Evolutionary conservation across 2,329 filamentous ascomycete genomes (phyloP), one percentile per base, ranked within the genome.

Genomic region (Alternaria dauci): DNA sequence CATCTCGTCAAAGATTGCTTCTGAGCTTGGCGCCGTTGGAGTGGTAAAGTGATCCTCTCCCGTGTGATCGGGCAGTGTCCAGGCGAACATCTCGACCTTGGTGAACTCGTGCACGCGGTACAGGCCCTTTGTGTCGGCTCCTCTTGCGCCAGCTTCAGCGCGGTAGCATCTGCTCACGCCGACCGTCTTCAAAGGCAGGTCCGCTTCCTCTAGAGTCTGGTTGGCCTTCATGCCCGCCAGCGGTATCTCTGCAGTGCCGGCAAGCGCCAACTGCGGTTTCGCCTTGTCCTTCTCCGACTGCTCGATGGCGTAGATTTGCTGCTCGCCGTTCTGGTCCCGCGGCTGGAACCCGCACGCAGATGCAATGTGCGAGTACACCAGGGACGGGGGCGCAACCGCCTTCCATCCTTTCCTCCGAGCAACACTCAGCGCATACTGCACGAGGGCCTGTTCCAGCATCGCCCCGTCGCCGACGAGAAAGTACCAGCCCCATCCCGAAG

Each of bases 81-180:
- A 99, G 0, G 91, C 93, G 76, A 99, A 98, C 84, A 99, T 89
- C 79, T 99, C 95, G 0, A 99, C 94, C 78, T 99, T 99, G 28
- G 93, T 97, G 80, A 99, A 99, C 80, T 99, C 95, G 80, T 99
- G 95, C 4, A 99, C 95, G 28, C 95, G 90, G 80, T 98, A 99
- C 2, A 99, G 82, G 5, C 95, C 95, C 80, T 97, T 97, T 2
- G 94, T 97, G 70, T 95, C 92, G 25, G 91, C 89, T 30, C 95
- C 95, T 39, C 94, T 86, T 1, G 93, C 92, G 32, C 95, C 95
- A 0, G 95, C 95, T 81, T 99, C 95, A 44, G 95, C 95, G 53
- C 95, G 91, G 80, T 96, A 99, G 83, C 94, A 96, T n/a, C 95
- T 86, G 58, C 92, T 97, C 1, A 91, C 88, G 16, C 92, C 95